A percentile compares a stretch with the other conserved stretches of the same genome.
Evolutionary conservation across 1,284 basidiomycete species (phyloP).

Genomic region (Cryptococcus sp.): DNA sequence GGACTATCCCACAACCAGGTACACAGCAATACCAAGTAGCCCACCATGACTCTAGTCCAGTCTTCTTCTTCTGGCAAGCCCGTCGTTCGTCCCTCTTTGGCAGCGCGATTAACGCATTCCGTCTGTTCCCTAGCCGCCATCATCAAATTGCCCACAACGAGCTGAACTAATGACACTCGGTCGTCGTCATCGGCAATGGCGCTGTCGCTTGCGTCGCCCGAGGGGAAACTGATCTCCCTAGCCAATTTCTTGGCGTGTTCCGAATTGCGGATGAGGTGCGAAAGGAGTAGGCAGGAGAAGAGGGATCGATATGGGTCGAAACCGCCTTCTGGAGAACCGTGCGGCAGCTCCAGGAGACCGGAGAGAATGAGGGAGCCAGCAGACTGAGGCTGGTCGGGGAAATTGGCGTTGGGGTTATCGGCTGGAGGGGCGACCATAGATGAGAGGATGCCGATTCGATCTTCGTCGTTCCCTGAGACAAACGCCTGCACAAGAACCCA

Average conservation of each 20-base stretch:
- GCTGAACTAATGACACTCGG: constrained; percentile 59
- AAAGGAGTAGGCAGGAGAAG: constrained; percentile 58
- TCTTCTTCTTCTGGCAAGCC: constrained; percentile 59
- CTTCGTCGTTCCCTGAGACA: constrained; percentile 53
- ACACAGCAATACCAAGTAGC: constrained; percentile 77
- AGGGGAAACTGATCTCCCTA: constrained; percentile 54
- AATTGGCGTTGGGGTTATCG: constrained; percentile 33
- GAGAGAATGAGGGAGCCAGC: constrained; percentile 58
- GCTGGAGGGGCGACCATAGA: constrained; percentile 38
- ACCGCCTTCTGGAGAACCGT: constrained; percentile 24
- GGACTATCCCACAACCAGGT: constrained; percentile 99
- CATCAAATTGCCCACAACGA: constrained; percentile 64
- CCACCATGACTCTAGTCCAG: constrained; percentile 87
- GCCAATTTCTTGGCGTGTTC: constrained; percentile 61
- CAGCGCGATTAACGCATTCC: constrained; percentile 52
- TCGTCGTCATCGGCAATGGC: constrained; percentile 54
- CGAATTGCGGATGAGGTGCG: constrained; percentile 59
- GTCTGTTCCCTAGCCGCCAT: constrained; percentile 62
- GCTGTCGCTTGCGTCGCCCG: constrained; percentile 39
- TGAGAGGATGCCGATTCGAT: constrained; percentile 51
- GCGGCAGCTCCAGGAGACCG: constrained; percentile 55
- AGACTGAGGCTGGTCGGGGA: constrained; percentile 39
- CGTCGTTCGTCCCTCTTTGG: constrained; percentile 37
- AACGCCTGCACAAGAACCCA: constrained; percentile 34
- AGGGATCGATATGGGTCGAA: constrained; percentile 60